Evolutionary conservation across 352 stramenopile genomes (phyloP).

Genomic region (Phytophthora citrophthora): DNA sequence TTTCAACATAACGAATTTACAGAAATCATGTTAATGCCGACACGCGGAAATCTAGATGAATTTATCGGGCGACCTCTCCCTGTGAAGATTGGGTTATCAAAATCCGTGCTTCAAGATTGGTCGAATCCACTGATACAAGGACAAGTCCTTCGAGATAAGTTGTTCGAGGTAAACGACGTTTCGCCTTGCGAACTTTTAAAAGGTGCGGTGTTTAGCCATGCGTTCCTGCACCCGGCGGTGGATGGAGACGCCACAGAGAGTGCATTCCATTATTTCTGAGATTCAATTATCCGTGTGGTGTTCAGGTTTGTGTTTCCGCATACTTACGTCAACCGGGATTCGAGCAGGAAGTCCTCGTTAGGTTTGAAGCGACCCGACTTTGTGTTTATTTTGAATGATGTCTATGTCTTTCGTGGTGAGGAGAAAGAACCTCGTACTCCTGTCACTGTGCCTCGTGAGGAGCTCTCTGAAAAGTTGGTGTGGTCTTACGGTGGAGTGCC

Average conservation of each 20-base stretch:
- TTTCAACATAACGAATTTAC: no score
- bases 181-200: neutral
- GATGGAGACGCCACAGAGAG: neutral
- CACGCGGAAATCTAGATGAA: no score
- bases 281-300: slow-evolving; percentile 3
- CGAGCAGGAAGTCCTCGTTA: neutral
- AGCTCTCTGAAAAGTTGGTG: neutral
- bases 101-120: neutral
- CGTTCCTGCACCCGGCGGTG: neutral
- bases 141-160: neutral
- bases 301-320: neutral
- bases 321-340: neutral
- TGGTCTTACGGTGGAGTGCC: slow-evolving; percentile 14
- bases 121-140: neutral
- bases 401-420: slow-evolving; percentile 13
- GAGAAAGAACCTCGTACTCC: slow-evolving; percentile 2
- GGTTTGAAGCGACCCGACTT: slow-evolving; percentile 6
- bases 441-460: neutral
- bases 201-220: neutral
- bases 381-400: slow-evolving; percentile 9
- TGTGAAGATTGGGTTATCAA: no score
- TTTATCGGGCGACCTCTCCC: no score
- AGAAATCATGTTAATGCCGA: no score
- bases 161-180: neutral
- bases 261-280: neutral